A percentile compares a stretch with the other conserved stretches of the same genome.
These are phyloP conservation scores for Globisporangium irregulare DNA, from an alignment of 352 stramenopile genomes.

Conservation along the genomic window DNA sequence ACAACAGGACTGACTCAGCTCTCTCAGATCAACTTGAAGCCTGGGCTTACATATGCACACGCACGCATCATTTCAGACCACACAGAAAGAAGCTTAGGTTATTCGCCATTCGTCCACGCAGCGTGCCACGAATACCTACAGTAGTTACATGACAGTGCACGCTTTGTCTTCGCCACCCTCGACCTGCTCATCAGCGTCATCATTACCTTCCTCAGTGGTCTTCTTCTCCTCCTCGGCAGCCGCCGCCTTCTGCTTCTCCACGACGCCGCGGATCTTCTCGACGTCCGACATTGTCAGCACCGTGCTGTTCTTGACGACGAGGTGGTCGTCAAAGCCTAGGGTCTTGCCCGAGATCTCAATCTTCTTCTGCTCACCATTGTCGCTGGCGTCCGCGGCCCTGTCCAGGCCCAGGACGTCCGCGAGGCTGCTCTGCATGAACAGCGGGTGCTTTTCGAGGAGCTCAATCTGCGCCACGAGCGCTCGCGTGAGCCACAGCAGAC, in stretches of 20 bases:
- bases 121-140: neutral
- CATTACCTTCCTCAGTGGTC: slow-evolving; percentile 13
- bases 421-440: slow-evolving; percentile 76
- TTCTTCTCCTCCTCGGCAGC: slow-evolving; percentile 10
- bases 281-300: slow-evolving; percentile 79
- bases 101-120: slow-evolving; percentile 1
- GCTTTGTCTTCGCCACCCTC: slow-evolving; percentile 16
- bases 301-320: slow-evolving; percentile 77
- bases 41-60: neutral
- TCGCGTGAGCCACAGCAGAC: slow-evolving; percentile 74
- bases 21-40: neutral
- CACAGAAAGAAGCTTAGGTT: neutral
- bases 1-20: neutral
- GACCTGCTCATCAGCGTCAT: neutral
- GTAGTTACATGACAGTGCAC: slow-evolving; percentile 13
- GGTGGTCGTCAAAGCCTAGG: slow-evolving; percentile 55
- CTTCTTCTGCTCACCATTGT: slow-evolving; percentile 38
- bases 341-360: slow-evolving; percentile 57
- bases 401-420: slow-evolving; percentile 56
- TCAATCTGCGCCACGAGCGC: slow-evolving; percentile 60
- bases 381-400: slow-evolving; percentile 20
- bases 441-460: slow-evolving; percentile 57
- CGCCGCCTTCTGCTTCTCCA: slow-evolving; percentile 36
- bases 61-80: neutral
- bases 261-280: slow-evolving; percentile 48